Base-by-base conservation (phyloP, 2,329 filamentous ascomycete genomes). In the Claviceps maximensis region DNA sequence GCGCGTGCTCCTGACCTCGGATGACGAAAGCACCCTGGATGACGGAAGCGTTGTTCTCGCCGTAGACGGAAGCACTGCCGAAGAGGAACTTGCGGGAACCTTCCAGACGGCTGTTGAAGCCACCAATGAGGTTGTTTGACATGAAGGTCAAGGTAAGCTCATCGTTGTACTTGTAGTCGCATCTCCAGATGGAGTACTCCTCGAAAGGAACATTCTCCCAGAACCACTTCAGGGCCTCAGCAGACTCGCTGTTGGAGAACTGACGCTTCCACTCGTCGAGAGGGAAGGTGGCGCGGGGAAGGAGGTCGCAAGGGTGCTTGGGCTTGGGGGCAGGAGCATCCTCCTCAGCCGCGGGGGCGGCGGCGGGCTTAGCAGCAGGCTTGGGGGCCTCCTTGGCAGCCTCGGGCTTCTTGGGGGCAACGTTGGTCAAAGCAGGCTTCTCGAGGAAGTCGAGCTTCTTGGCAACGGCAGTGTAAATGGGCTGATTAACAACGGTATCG, bases 121-220 rank as follows among this genome's bases (percentile, higher is more conserved):
- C 93, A 74, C 87, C 90, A 70, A 98, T 91, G 73, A 97, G 78
- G 83, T 98, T 98, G 80, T 86, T 88, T 63, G 89, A 91, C 93
- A 98, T 98, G 87, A 98, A 98, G 67, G 86, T 87, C 73, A 93
- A 77, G 68, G 89, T 96, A 62, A 98, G 82, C 83, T 98, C 93
- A 57, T 95, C 84, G 74, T 96, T 95, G 82, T 98, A 98, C 84
- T 95, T 96, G 84, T 95, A 98, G 74, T 90, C 85, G 63, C 90
- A 76, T 71, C 82, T 83, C 89, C 89, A 98, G 71, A 98, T 75
- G 53, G 89, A 95, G 82, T 93, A 98, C 75, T 98, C 93, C 60
- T 89, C 85, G 63, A 93, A 84, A 68, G 93, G 91, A 74, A 83
- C 82, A 73, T 94, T 89, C 77, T 96, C 84, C 91, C 91, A 98